phyloP scores from a whole-genome alignment of 768 basidiomycete species.

The Lactarius vividus region DNA sequence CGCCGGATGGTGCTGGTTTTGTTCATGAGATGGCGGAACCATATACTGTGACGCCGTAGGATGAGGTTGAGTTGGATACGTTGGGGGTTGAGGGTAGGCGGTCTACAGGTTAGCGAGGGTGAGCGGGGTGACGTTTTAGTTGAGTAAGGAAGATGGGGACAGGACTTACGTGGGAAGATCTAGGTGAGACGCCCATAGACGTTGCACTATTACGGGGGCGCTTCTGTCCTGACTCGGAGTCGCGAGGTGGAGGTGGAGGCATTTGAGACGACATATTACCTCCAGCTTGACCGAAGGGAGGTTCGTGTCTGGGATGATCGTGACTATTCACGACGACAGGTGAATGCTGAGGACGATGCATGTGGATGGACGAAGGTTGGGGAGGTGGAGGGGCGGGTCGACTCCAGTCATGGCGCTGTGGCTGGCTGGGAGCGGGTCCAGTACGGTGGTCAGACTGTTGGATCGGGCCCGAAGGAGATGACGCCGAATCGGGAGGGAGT shows the following conservation, averaged over 20 bases:
- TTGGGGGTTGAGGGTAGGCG: conserved; percentile 27
- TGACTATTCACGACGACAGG: conserved; percentile 29
- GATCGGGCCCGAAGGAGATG: conserved; percentile 34
- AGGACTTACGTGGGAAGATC: conserved; percentile 48
- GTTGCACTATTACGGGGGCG: conserved; percentile 41
- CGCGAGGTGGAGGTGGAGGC: conserved; percentile 30
- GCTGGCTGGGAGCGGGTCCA: conserved; percentile 32
- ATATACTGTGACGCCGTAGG: conserved; percentile 33
- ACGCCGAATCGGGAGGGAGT: conserved; percentile 34
- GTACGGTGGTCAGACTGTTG: conserved; percentile 33
- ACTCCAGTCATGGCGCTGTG: conserved; percentile 37
- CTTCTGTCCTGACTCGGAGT: conserved; percentile 42
- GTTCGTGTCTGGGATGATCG: conserved; percentile 35
- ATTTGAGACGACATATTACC: conserved; percentile 27
- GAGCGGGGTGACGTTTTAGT: conserved; percentile 9
- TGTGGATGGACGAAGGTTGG: conserved; percentile 24
- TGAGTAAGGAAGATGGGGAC: not conserved
- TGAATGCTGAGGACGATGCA: conserved; percentile 29
- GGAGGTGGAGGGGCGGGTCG: conserved; percentile 24
- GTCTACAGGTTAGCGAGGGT: conserved; percentile 28
- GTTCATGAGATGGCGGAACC: conserved; percentile 46
- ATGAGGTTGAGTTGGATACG: conserved; percentile 45
- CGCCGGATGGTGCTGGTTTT: conserved; percentile 41
- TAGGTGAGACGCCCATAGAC: conserved; percentile 44
- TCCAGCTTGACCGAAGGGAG: conserved; percentile 44